Percentiles rank a stretch among this genome's conserved stretches.
phyloP scores from a whole-genome alignment of 768 basidiomycete species.

The Pleurotus cornucopiae region DNA sequence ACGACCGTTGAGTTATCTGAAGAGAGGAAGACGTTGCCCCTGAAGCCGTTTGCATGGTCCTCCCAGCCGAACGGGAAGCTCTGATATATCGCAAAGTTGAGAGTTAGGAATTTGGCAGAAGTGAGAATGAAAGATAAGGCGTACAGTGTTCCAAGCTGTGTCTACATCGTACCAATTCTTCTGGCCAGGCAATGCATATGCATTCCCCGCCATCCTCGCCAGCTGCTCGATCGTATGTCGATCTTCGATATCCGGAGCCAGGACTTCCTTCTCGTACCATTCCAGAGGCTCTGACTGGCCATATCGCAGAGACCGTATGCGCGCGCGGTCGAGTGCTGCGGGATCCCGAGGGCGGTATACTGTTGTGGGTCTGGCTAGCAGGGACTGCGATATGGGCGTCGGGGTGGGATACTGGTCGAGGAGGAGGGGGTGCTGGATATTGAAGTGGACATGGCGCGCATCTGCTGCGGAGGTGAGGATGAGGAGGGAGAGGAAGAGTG shows the following conservation, averaged over 20 bases:
- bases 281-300: slow-evolving; percentile 47
- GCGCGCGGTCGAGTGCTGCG: slow-evolving; percentile 45
- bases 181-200: slow-evolving; percentile 71
- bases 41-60: slow-evolving; percentile 64
- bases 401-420: background rate
- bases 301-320: slow-evolving; percentile 44
- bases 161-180: slow-evolving; percentile 83
- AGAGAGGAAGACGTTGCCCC: slow-evolving; percentile 85
- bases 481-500: slow-evolving; percentile 5
- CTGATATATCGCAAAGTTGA: slow-evolving; percentile 31
- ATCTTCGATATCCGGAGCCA: slow-evolving; percentile 77
- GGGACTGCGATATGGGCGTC: slow-evolving; percentile 8
- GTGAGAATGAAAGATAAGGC: slow-evolving; percentile 6
- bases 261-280: slow-evolving; percentile 67
- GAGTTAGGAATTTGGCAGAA: background rate
- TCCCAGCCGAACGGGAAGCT: slow-evolving; percentile 83
- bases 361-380: slow-evolving; percentile 49
- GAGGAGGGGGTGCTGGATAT: background rate
- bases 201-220: slow-evolving; percentile 86
- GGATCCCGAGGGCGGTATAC: slow-evolving; percentile 59
- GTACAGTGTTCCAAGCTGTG: slow-evolving; percentile 61
- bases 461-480: background rate
- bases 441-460: background rate
- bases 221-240: slow-evolving; percentile 76
- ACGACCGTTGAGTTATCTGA: slow-evolving; percentile 79